A percentile compares a stretch with the other conserved stretches of the same genome.
Conservation (phyloP, 805 yeast species). For the Ogataea nakhonphanomensis region DNA sequence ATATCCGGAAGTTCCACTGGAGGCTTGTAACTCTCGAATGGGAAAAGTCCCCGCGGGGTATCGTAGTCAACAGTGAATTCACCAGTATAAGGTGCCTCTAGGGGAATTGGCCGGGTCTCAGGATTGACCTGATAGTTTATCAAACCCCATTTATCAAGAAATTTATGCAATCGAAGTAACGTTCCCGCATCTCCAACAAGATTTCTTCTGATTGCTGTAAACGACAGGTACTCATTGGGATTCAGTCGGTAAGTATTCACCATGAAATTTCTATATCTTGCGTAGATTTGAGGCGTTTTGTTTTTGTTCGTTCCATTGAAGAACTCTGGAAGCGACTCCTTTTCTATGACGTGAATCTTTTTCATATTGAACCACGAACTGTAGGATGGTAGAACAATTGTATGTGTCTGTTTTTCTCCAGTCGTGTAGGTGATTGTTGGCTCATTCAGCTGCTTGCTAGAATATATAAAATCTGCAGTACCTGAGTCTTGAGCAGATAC, state of each 20-base stretch:
- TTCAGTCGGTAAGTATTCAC: slow-evolving; percentile 82
- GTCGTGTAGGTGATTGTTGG: slow-evolving; percentile 19
- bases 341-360: slow-evolving; percentile 72
- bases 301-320: slow-evolving; percentile 59
- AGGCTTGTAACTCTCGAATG: slow-evolving; percentile 78
- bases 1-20: slow-evolving; percentile 47
- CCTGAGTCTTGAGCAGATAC: background rate
- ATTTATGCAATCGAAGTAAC: slow-evolving; percentile 76
- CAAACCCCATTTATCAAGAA: slow-evolving; percentile 87
- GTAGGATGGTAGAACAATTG: slow-evolving; percentile 83
- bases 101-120: slow-evolving; percentile 61
- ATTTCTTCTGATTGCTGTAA: slow-evolving; percentile 88
- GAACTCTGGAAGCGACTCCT: slow-evolving; percentile 82
- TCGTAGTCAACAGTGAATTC: slow-evolving; percentile 76
- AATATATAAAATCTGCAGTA: background rate
- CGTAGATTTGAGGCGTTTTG: slow-evolving; percentile 79
- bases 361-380: slow-evolving; percentile 80
- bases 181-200: slow-evolving; percentile 91
- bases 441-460: slow-evolving; percentile 7
- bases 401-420: slow-evolving; percentile 60
- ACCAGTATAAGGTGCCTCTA: slow-evolving; percentile 73
- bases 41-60: slow-evolving; percentile 89
- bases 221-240: slow-evolving; percentile 84
- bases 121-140: slow-evolving; percentile 91
- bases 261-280: slow-evolving; percentile 83